Evolutionary conservation across 768 basidiomycete genomes (phyloP).

Genomic region (Mrakia hoshinonis): DNA sequence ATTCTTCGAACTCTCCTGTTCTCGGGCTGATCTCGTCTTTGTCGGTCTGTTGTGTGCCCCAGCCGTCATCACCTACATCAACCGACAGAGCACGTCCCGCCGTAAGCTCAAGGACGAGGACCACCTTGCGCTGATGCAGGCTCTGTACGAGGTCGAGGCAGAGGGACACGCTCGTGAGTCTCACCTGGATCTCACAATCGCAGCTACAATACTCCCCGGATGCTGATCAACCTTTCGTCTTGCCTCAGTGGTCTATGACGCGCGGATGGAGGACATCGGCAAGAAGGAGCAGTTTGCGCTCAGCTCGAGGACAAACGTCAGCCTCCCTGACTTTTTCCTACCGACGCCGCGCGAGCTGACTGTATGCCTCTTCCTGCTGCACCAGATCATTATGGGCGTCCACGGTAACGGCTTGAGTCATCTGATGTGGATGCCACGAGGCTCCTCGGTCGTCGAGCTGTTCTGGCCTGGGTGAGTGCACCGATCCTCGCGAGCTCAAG

Average conservation of each 20-base stretch:
- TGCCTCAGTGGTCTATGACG: constrained; percentile 6
- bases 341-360: neutral
- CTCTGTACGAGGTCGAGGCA: neutral
- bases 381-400: constrained; percentile 12
- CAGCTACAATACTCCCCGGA: neutral
- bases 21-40: neutral
- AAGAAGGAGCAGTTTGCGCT: constrained; percentile 29
- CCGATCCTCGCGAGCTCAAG: neutral
- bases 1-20: neutral
- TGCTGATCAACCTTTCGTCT: neutral
- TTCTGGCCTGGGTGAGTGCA: constrained; percentile 9
- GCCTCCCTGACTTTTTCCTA: neutral
- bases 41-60: no score
- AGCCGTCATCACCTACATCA: neutral
- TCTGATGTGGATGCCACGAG: constrained; percentile 16
- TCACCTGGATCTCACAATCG: neutral
- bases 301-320: constrained; percentile 19
- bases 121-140: constrained; percentile 23
- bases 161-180: constrained; percentile 5
- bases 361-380: neutral
- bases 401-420: constrained; percentile 29
- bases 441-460: constrained; percentile 9
- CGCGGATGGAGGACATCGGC: constrained; percentile 23
- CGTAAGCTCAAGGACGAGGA: constrained; percentile 20
- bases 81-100: constrained; percentile 23